These are phyloP conservation scores for Heritiera littoralis DNA, from an alignment of 345 rosid genomes.

Conservation along the genomic window DNA sequence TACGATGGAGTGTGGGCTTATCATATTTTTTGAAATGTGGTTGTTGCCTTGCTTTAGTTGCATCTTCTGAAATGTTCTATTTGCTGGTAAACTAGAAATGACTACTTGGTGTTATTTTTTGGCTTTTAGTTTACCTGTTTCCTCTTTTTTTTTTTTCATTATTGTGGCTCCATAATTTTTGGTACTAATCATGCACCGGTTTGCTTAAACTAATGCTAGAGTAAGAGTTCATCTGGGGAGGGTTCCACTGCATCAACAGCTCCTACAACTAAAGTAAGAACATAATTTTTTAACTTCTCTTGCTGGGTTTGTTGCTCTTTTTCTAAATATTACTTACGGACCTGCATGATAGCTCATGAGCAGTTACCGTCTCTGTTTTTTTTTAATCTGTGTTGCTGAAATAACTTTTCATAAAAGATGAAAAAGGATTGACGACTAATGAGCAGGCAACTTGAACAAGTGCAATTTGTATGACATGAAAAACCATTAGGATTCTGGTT, in stretches of 20 bases:
- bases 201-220: slow-evolving; percentile 36
- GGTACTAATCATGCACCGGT: background rate
- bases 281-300: background rate
- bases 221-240: slow-evolving; percentile 52
- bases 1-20: background rate
- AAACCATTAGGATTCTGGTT: background rate
- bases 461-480: background rate
- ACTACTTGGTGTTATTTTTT: background rate
- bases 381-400: background rate
- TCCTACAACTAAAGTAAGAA: slow-evolving; percentile 46
- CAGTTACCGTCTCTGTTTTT: background rate
- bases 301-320: background rate
- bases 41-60: background rate
- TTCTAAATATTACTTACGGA: background rate
- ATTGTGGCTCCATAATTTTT: background rate
- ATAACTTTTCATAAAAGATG: background rate
- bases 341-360: background rate
- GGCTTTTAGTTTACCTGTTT: background rate
- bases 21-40: background rate
- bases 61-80: background rate
- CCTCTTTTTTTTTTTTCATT: background rate
- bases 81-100: background rate
- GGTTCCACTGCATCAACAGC: slow-evolving; percentile 53
- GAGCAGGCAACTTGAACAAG: background rate
- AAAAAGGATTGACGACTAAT: background rate